Base-by-base conservation (phyloP, 306 rosid genomes). In the Fragaria ananassa region DNA sequence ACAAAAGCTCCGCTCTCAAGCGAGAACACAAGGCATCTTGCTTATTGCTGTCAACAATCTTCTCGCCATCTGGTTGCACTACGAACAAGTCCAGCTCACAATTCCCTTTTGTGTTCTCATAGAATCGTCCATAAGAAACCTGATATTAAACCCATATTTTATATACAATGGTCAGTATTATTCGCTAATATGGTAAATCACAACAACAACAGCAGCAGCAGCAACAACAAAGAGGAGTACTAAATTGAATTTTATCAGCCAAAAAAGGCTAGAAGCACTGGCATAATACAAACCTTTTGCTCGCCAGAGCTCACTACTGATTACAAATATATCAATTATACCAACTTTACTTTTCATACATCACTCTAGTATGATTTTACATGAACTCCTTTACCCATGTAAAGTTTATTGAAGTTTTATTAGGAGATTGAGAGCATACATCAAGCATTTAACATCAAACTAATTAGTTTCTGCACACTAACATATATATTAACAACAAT, bases 111-210 rank as follows among this genome's bases (percentile, higher is more conserved):
- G 74, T 70, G 63, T 69, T 86, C 42, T 83, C 81, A 68, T 57
- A 49, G 79, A 88, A 86, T 27, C 88, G 81, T 62, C 90, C 88
- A 67, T 86, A 84, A 5, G 88, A 74, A 74, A 88, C 51, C 93
- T 86, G 77, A 71, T 19, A 76, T 17, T 4, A 74, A 23, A 31
- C 63, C 39, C 53, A 37, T 54, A 69, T 13, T 65, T 58, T 25
- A 18, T 68, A 39, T 50, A 56, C 25, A 29, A 9, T 21, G 45
- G 11, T 25, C 27, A 50, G 25, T 34, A n/a, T 63, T 63, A 13
- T 29, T 31, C 4, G 15, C 41, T 34, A 31, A 31, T 21, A 21
- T 56, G 31, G 14, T 35, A 17, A 18, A 50, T 10, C 5, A 35
- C 2, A 12, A 44, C 21, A 37, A 27, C 2, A 35, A 63, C 6